Evolutionary conservation across 2,329 filamentous ascomycete genomes (phyloP).

Genomic region (Purpureocillium takamizusanense): DNA sequence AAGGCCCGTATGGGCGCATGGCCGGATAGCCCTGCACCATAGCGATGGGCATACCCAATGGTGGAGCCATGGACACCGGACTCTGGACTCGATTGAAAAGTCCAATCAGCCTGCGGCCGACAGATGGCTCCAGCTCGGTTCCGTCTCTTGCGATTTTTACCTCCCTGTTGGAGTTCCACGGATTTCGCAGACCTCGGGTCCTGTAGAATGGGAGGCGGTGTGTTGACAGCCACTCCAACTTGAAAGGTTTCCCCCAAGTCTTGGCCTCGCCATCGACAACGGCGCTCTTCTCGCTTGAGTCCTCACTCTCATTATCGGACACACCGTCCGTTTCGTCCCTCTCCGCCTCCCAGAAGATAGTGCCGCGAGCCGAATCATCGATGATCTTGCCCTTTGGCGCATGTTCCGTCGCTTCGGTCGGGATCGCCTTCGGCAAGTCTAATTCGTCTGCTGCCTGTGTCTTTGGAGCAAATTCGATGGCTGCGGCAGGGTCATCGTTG

Average conservation of each 20-base stretch:
- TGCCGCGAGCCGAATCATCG: conserved; percentile 85
- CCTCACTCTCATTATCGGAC: conserved; percentile 32
- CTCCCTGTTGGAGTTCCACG: conserved; percentile 91
- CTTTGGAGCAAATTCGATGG: conserved; percentile 60
- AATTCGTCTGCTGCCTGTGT: conserved; percentile 47
- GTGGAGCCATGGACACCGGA: conserved; percentile 20
- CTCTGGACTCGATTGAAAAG: conserved; percentile 60
- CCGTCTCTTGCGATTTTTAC: conserved; percentile 94
- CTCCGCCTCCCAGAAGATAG: conserved; percentile 92
- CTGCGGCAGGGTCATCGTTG: conserved; percentile 62
- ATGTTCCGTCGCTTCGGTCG: conserved; percentile 67
- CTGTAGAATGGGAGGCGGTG: conserved; percentile 78
- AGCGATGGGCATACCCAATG: conserved; percentile 20
- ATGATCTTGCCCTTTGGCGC: conserved; percentile 81
- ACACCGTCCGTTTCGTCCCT: conserved; percentile 41
- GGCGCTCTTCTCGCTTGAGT: conserved; percentile 27
- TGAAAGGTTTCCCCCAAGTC: conserved; percentile 85
- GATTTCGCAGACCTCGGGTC: conserved; percentile 78
- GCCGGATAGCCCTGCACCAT: conserved; percentile 29
- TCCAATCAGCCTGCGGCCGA: conserved; percentile 67
- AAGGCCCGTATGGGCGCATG: conserved; percentile 22
- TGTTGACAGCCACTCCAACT: conserved; percentile 82
- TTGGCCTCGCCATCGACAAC: conserved; percentile 43
- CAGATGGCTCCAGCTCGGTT: conserved; percentile 78
- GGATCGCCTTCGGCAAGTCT: conserved; percentile 70